Percentiles rank a stretch among this genome's conserved stretches.
These are phyloP conservation scores for Porphyrellus cyaneotinctus DNA, from an alignment of 768 basidiomycete species.

Conservation along the genomic window DNA sequence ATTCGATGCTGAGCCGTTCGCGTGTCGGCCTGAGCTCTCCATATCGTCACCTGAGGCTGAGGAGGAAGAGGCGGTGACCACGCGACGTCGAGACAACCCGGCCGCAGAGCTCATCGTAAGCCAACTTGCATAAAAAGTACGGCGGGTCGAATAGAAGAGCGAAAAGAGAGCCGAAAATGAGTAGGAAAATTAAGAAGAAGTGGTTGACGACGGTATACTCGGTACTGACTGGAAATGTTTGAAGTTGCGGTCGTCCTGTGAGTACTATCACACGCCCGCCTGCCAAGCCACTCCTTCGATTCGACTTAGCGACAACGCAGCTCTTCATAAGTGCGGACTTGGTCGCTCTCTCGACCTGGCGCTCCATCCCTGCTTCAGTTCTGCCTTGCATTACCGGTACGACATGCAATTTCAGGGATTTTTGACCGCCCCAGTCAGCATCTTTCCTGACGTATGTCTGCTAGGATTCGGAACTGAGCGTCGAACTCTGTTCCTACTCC, in stretches of 20 bases:
- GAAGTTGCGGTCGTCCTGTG: conserved; percentile 4
- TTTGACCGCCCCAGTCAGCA: not conserved
- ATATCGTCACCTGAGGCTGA: conserved; percentile 38
- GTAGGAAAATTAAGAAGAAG: not conserved
- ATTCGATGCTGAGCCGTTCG: conserved; percentile 30
- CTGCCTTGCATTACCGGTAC: no score
- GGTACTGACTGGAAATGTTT: conserved; percentile 5
- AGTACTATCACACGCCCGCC: conserved; percentile 13
- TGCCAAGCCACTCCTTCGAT: not conserved
- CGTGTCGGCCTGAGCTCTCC: conserved; percentile 25
- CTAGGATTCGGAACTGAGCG: conserved; percentile 12
- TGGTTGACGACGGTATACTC: conserved; percentile 6
- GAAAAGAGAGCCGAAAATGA: conserved; percentile 5
- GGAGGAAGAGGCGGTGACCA: conserved; percentile 40
- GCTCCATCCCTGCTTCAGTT: not conserved
- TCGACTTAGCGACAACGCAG: not conserved
- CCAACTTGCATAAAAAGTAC: conserved; percentile 19
- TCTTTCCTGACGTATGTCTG: not conserved
- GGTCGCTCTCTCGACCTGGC: no score
- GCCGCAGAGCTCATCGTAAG: conserved; percentile 47
- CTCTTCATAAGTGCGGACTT: no score
- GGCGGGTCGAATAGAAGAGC: not conserved
- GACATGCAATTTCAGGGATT: no score
- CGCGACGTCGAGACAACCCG: conserved; percentile 57
- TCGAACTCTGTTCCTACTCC: conserved; percentile 8